Base-by-base conservation (phyloP, 805 yeast species). In the Candida peoriensis region DNA sequence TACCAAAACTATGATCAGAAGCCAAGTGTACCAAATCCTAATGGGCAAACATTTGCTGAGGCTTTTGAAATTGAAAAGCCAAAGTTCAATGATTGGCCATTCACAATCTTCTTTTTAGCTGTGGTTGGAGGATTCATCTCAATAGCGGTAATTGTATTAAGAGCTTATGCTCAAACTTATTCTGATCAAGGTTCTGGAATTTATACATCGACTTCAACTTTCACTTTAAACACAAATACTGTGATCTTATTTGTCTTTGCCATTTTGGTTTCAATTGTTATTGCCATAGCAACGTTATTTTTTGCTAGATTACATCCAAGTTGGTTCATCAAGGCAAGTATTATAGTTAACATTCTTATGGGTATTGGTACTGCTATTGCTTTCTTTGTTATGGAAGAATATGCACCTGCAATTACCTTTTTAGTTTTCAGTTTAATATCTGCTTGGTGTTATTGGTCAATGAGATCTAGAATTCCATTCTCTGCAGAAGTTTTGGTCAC, bases 341-440 rank as follows among this genome's bases (percentile, higher is more conserved):
- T 87, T 43, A 64, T 83, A 21, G 60, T 79, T 31, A 85, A 85
- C 51, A 66, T 85, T 10, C 47, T 77, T 2, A 57, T 84, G 38
- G 86, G 90, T 4, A 48, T 86, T 19, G 95, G 83, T 13, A 78
- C 94, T 6, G 75, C 87, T 5, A 78, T 88, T 46, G 80, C 75
- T 58, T 84, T 82, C 52, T 68, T 88, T 48, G 78, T 70, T 2
- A 67, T 72, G 45, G 64, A 68, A 21, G 82, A 84, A 58, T 86
- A 80, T 66, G 78, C 90, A 5, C 90, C 94, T 0, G 96, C 87
- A 3, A 66, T 84, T 41, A 87, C 81, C 24, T 81, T 80, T 44
- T 60, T 82, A 43, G 68, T 80, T 1, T 82, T 84, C 56, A 70
- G 88, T 1, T 52, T 71, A 3, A 57, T 81, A 34, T 70, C 79